Evolutionary conservation across 257 asterid species (phyloP).

Genomic region (Jaltomata sinuosa): DNA sequence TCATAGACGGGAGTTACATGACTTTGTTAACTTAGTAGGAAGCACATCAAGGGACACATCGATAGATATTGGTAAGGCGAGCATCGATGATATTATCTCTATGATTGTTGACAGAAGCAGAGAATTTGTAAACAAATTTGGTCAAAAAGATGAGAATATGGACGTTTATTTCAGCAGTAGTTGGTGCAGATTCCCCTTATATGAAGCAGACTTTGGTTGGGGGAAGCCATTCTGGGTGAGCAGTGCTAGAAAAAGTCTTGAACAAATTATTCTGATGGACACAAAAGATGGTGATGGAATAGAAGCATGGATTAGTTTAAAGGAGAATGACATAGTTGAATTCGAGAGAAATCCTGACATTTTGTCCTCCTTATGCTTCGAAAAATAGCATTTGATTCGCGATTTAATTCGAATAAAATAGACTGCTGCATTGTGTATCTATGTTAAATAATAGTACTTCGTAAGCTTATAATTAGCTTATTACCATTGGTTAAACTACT

Average conservation of each 20-base stretch:
- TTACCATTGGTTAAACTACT: too few species aligned
- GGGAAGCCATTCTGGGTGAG: constrained; percentile 19
- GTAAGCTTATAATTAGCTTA: too few species aligned
- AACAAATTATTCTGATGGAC: neutral
- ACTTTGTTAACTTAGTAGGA: neutral
- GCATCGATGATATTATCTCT: constrained; percentile 3
- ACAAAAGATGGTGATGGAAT: constrained; percentile 7
- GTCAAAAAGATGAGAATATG: neutral
- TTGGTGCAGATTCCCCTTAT: constrained; percentile 1
- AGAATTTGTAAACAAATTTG: neutral
- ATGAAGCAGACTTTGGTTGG: constrained; percentile 18
- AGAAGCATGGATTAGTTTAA: constrained; percentile 20
- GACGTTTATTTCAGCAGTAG: neutral
- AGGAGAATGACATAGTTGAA: neutral
- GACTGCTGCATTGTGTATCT: too few species aligned
- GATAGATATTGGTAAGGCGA: neutral
- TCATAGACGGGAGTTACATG: neutral
- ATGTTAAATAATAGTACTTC: too few species aligned
- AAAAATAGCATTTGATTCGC: neutral
- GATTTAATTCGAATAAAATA: too few species aligned
- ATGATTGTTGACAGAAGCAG: neutral
- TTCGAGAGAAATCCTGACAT: constrained; percentile 7
- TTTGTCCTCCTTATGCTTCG: neutral
- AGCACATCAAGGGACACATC: neutral
- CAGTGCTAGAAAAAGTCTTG: neutral